Conservation (phyloP, 2,329 filamentous ascomycete genomes). For the Cryphonectria carpinicola region DNA sequence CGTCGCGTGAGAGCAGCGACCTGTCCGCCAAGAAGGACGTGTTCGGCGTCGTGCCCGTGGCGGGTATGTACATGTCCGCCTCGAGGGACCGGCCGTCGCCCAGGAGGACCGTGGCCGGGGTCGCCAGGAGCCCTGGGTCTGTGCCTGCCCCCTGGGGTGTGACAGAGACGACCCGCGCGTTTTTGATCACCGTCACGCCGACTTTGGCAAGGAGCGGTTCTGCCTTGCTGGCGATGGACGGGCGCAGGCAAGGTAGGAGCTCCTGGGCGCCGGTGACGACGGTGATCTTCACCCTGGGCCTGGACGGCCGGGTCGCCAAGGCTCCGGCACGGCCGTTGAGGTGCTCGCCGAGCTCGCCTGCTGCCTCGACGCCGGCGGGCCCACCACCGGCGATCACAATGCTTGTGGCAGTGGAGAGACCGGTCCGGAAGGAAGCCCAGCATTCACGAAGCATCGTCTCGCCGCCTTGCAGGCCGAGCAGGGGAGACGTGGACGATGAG, state of each 20-base stretch:
- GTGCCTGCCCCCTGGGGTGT: constrained; percentile 37
- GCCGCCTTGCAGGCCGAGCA: constrained; percentile 45
- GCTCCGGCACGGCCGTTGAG: constrained; percentile 51
- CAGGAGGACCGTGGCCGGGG: constrained; percentile 42
- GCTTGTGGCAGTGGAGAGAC: constrained; percentile 43
- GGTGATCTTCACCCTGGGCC: constrained; percentile 48
- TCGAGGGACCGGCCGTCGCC: constrained; percentile 43
- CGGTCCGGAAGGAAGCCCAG: constrained; percentile 46
- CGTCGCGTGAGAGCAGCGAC: constrained; percentile 34
- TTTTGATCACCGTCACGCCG: constrained; percentile 52
- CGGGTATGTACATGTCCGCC: constrained; percentile 54
- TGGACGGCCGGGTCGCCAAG: constrained; percentile 38
- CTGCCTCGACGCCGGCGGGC: constrained; percentile 49
- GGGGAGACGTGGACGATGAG: constrained; percentile 48
- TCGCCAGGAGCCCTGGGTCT: constrained; percentile 30
- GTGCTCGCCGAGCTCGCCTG: constrained; percentile 55
- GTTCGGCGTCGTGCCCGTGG: constrained; percentile 41
- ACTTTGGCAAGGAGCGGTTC: constrained; percentile 47
- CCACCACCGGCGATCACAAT: constrained; percentile 52
- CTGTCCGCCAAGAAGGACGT: constrained; percentile 29
- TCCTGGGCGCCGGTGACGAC: constrained; percentile 44
- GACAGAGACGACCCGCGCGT: constrained; percentile 42
- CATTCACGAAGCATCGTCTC: constrained; percentile 38
- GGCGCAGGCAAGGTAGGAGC: constrained; percentile 47
- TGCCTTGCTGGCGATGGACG: constrained; percentile 44